Conservation (phyloP, 2,329 filamentous ascomycete genomes). For the Cordyceps javanica region DNA sequence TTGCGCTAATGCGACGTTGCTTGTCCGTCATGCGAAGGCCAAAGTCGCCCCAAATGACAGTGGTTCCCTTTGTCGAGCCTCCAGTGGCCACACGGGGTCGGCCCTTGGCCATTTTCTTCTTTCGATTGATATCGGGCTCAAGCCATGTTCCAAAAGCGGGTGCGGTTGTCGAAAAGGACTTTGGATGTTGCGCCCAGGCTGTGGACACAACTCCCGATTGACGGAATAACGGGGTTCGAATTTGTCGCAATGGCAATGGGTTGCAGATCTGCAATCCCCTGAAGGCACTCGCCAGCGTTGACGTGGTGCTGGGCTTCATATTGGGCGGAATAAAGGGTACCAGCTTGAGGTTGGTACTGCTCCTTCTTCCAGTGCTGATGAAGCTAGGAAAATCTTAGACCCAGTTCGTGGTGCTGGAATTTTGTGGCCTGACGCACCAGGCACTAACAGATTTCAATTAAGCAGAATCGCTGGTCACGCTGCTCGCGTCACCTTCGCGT, state of each 20-base stretch:
- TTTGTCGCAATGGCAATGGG: constrained; percentile 33
- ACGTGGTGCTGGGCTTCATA: constrained; percentile 42
- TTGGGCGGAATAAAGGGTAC: constrained; percentile 21
- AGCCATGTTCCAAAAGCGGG: constrained; percentile 66
- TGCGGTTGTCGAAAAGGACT: constrained; percentile 67
- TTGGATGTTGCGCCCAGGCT: constrained; percentile 28
- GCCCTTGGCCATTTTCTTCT: constrained; percentile 87
- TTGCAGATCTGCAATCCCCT: constrained; percentile 41
- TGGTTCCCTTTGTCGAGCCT: constrained; percentile 86
- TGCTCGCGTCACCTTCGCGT: constrained; percentile 43
- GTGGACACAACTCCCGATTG: constrained; percentile 24
- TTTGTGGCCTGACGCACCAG: constrained; percentile 22
- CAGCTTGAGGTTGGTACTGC: constrained; percentile 12
- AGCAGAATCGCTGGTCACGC: constrained; percentile 28
- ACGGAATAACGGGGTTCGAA: constrained; percentile 26
- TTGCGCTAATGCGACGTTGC: constrained; percentile 81
- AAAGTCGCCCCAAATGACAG: constrained; percentile 93
- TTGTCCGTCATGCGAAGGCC: constrained; percentile 91
- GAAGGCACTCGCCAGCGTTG: constrained; percentile 45
- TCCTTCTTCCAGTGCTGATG: constrained; percentile 15
- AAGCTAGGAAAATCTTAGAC: constrained; percentile 29
- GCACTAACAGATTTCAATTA: constrained; percentile 22
- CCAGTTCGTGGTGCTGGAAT: neutral
- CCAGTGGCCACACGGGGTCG: constrained; percentile 83
- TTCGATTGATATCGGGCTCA: constrained; percentile 66